Percentiles rank a stretch among this genome's conserved stretches.
Evolutionary conservation across 768 basidiomycete genomes (phyloP).

Genomic region (Amanita pallidorosea): DNA sequence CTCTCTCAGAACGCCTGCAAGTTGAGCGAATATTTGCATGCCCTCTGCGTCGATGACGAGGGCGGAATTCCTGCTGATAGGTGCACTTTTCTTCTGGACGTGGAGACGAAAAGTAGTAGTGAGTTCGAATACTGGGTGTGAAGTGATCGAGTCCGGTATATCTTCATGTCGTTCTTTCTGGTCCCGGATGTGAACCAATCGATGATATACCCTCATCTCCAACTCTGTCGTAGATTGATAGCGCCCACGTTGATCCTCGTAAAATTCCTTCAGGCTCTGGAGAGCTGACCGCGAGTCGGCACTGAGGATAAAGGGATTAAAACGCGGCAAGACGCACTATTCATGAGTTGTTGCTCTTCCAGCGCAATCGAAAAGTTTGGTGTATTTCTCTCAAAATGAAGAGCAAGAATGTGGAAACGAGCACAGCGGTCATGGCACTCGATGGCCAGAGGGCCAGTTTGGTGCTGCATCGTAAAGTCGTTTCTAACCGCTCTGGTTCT

Average conservation of each 20-base stretch:
- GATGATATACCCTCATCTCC: conserved; percentile 94
- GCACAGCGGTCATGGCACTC: conserved; percentile 91
- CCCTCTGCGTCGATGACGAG: conserved; percentile 53
- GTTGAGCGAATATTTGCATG: conserved; percentile 57
- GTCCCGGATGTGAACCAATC: conserved; percentile 85
- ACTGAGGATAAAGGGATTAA: not conserved
- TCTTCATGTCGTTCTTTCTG: conserved; percentile 66
- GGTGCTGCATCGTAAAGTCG: conserved; percentile 91
- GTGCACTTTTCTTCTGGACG: conserved; percentile 72
- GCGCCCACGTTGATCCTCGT: conserved; percentile 65
- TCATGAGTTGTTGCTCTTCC: conserved; percentile 87
- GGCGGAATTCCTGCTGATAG: conserved; percentile 57
- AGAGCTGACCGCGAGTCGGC: conserved; percentile 42
- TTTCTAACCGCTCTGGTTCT: conserved; percentile 83
- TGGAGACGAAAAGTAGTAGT: conserved; percentile 73
- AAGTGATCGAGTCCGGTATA: conserved; percentile 55
- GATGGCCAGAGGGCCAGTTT: conserved; percentile 66
- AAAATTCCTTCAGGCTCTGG: conserved; percentile 88
- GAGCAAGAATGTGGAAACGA: conserved; percentile 81
- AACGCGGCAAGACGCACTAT: conserved; percentile 45
- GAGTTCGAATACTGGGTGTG: conserved; percentile 69
- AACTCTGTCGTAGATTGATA: conserved; percentile 77
- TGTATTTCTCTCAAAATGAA: conserved; percentile 55
- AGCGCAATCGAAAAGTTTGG: conserved; percentile 49
- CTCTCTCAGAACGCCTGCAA: conserved; percentile 52